A percentile compares a stretch with the other conserved stretches of the same genome.
phyloP scores from a whole-genome alignment of 2,329 filamentous ascomycete species.

The Aspergillus fumigatiaffinis region DNA sequence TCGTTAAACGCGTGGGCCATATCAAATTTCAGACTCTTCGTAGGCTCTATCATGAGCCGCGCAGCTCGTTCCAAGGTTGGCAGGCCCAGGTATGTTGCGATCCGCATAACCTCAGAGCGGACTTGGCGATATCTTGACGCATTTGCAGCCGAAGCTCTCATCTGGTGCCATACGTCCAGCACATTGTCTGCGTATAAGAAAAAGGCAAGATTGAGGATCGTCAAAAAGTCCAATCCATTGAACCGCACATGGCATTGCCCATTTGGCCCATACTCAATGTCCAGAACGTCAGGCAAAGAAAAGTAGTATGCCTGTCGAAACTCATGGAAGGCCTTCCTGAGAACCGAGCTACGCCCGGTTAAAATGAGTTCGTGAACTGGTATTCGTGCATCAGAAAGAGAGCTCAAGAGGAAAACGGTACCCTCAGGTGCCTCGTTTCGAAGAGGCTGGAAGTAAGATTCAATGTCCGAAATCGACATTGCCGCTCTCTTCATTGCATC shows the following conservation, averaged over 20 bases:
- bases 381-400: constrained; percentile 64
- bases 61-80: constrained; percentile 70
- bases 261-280: constrained; percentile 50
- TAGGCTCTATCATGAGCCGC: constrained; percentile 66
- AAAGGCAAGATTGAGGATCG: constrained; percentile 72
- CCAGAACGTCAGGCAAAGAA: constrained; percentile 58
- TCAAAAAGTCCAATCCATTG: constrained; percentile 68
- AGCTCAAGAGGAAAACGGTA: constrained; percentile 48
- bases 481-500: constrained; percentile 38
- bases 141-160: constrained; percentile 59
- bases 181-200: constrained; percentile 78
- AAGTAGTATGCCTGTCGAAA: constrained; percentile 54
- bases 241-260: constrained; percentile 62
- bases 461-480: constrained; percentile 44
- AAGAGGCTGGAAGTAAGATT: constrained; percentile 34
- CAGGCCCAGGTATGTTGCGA: constrained; percentile 70
- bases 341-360: constrained; percentile 64
- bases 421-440: constrained; percentile 22
- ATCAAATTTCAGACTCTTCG: constrained; percentile 63
- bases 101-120: constrained; percentile 79
- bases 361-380: constrained; percentile 82
- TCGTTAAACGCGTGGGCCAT: constrained; percentile 67
- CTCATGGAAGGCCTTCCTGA: constrained; percentile 60
- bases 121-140: constrained; percentile 74
- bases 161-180: constrained; percentile 83